Evolutionary conservation across 257 asterid genomes (phyloP), one percentile per base, ranked within the genome.

Genomic region (Cynanchum wilfordii): DNA sequence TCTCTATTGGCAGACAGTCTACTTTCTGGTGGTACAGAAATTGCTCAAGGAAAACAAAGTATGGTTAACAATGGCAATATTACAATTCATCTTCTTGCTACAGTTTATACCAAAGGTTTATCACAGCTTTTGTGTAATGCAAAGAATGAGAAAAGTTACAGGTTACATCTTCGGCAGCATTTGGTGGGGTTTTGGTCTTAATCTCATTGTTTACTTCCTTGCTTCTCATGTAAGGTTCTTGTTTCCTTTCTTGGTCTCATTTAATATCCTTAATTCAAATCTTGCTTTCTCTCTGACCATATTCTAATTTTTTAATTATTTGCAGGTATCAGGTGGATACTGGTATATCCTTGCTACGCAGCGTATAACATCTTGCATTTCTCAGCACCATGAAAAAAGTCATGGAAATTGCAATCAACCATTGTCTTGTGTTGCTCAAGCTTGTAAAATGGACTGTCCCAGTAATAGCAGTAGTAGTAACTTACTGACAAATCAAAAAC

Each of bases 121-220:
- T 66, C 83, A 79, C 72, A 63, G 71, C 45, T 68, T 79, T 65
- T 52, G 73, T 56, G 77, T 72, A 20, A 64, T 69, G 73, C 52
- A 66, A 44, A 54, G 65, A 20, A 79, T 79, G 79, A 69, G 70
- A 33, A 79, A 76, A 15, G 69, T 76, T 2, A 75, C 81, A 50
- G 83, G 86, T 38, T 81, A 77, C 55, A 70, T 77, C 4, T 81
- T 81, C 55, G 82, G 82, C 11, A 82, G 74, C 42, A 78, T 78
- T 78, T 75, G 79, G 83, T 76, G 86, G 79, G 86, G 86, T 27
- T 78, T 82, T 68, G 82, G 81, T 24, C 79, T 79, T 52, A 76
- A 76, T 60, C 64, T 69, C 75, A 52, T 73, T 0, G 83, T 79
- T 11, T 79, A 82, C 74, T 82, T 73, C 49, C 79, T 82, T 0